These are phyloP conservation scores for Mitragyna speciosa DNA, from an alignment of 257 asterid genomes.

Conservation along the genomic window DNA sequence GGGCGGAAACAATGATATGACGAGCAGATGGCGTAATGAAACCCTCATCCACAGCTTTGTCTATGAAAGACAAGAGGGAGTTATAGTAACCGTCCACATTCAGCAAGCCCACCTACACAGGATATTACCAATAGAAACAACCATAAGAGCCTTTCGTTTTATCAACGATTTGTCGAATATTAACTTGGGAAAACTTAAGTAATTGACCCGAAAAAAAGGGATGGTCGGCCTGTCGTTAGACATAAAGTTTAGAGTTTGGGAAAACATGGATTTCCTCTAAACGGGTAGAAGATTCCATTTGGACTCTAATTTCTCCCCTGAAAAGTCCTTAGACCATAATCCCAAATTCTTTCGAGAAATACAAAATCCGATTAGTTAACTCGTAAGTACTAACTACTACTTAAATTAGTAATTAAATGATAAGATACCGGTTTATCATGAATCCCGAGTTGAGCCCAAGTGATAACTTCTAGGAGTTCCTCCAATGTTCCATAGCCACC, in stretches of 20 bases:
- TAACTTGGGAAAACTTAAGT: neutral
- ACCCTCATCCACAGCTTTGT: slow-evolving; percentile 96
- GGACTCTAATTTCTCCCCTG: neutral
- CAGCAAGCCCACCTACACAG: slow-evolving; percentile 78
- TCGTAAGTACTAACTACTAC: no score
- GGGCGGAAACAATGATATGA: slow-evolving; percentile 90
- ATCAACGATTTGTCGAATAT: neutral
- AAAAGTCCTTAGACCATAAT: neutral
- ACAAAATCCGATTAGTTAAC: neutral
- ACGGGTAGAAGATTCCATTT: neutral
- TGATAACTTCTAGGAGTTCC: slow-evolving; percentile 85
- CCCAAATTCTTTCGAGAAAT: neutral
- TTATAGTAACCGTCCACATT: slow-evolving; percentile 96
- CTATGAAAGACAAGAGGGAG: slow-evolving; percentile 77
- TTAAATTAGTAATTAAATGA: neutral
- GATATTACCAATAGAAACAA: neutral
- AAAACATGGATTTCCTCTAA: neutral
- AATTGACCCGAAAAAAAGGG: no score
- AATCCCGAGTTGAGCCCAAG: slow-evolving; percentile 97
- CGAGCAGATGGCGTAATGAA: slow-evolving; percentile 90
- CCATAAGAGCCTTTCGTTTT: neutral
- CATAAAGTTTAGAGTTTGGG: neutral
- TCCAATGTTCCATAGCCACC: slow-evolving; percentile 98
- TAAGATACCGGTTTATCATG: slow-evolving; percentile 82
- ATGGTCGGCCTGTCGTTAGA: no score